Evolutionary conservation across 139 green algal species (phyloP).

Genomic region (Desmodesmus armatus): DNA sequence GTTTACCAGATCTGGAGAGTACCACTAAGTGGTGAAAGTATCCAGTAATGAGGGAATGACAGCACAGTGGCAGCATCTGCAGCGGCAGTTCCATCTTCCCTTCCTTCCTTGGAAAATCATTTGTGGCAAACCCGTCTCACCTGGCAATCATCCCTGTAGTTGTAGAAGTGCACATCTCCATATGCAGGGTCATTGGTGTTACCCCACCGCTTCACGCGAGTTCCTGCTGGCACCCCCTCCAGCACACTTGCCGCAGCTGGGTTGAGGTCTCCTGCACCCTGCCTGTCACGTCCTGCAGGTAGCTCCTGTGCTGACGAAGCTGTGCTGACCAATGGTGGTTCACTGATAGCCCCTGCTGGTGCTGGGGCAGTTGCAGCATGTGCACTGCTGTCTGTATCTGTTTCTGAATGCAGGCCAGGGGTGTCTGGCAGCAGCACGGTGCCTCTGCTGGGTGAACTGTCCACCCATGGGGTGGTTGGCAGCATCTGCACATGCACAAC

Average conservation of each 20-base stretch:
- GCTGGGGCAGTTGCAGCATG: neutral
- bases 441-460: conserved; percentile 73
- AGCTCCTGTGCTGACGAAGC: too few species aligned
- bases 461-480: conserved; percentile 68
- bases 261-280: too few species aligned
- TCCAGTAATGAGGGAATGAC: too few species aligned
- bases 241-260: neutral
- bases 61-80: too few species aligned
- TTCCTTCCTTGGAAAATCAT: too few species aligned
- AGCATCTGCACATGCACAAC: conserved; percentile 60
- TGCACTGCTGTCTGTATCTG: too few species aligned
- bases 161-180: conserved; percentile 87
- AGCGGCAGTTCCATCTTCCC: too few species aligned
- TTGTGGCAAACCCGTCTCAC: neutral
- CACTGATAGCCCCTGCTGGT: neutral
- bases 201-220: conserved; percentile 71
- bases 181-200: conserved; percentile 39
- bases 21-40: too few species aligned
- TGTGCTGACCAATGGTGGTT: neutral
- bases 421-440: neutral
- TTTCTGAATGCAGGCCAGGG: neutral
- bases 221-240: conserved; percentile 1
- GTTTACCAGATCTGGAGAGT: too few species aligned
- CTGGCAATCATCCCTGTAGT: conserved; percentile 66
- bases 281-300: too few species aligned